Percentiles rank a stretch among this genome's conserved stretches.
Evolutionary conservation across 2,329 filamentous ascomycete species (phyloP).

Genomic region (Fusarium azukiicola): DNA sequence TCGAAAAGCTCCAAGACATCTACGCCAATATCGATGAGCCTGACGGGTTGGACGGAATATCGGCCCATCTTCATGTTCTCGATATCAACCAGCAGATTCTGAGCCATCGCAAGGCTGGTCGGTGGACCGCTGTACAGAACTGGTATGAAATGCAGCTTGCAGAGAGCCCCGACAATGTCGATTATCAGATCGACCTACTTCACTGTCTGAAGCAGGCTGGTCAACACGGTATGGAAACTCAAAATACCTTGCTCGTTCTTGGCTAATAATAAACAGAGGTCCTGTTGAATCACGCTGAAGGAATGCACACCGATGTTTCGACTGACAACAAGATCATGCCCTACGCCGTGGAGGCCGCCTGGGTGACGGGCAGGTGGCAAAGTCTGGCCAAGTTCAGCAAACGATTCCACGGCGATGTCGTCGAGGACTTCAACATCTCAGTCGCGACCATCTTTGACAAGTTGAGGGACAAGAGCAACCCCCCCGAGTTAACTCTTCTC

Average conservation of each 20-base stretch:
- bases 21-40: conserved; percentile 99
- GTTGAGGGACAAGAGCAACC: conserved; percentile 75
- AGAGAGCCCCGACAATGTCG: conserved; percentile 87
- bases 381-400: conserved; percentile 84
- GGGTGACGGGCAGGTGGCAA: conserved; percentile 92
- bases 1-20: conserved; percentile 92
- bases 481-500: conserved; percentile 75
- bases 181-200: conserved; percentile 91
- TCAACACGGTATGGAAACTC: conserved; percentile 88
- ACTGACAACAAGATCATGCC: conserved; percentile 85
- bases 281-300: conserved; percentile 92
- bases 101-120: conserved; percentile 94
- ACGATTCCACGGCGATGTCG: conserved; percentile 71
- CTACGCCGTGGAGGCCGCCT: conserved; percentile 94
- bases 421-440: conserved; percentile 89
- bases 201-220: conserved; percentile 97
- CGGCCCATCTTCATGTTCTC: conserved; percentile 91
- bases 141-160: conserved; percentile 98
- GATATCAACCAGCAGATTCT: conserved; percentile 96
- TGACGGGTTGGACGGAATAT: conserved; percentile 97
- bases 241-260: not conserved
- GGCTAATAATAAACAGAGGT: conserved; percentile 78
- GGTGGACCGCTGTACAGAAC: conserved; percentile 96
- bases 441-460: conserved; percentile 81
- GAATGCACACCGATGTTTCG: conserved; percentile 78